phyloP scores from a whole-genome alignment of 2,329 filamentous ascomycete genomes.

The Huntiella moniliformis region DNA sequence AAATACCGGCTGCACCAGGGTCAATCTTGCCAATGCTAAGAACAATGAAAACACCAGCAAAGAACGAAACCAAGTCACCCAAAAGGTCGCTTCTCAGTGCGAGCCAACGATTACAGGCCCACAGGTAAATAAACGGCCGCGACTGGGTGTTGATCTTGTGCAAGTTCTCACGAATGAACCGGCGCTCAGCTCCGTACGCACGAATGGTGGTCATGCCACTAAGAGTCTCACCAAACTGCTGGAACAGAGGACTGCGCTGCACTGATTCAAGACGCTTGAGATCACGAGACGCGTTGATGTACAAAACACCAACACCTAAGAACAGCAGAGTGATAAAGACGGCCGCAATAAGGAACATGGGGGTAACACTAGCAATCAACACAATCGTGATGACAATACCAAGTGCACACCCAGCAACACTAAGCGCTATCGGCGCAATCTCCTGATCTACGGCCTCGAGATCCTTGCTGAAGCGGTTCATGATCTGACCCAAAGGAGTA shows the following conservation, averaged over 20 bases:
- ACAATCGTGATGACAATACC: constrained; percentile 67
- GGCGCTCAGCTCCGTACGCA: constrained; percentile 81
- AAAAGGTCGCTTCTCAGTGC: constrained; percentile 79
- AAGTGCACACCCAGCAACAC: constrained; percentile 44
- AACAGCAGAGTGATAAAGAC: constrained; percentile 72
- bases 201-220: constrained; percentile 92
- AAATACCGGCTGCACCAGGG: constrained; percentile 79
- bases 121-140: constrained; percentile 86
- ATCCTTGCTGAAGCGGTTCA: constrained; percentile 98
- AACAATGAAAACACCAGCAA: constrained; percentile 80
- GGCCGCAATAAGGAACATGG: constrained; percentile 73
- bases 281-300: constrained; percentile 82
- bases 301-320: constrained; percentile 66
- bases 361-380: constrained; percentile 75
- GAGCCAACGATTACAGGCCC: constrained; percentile 94
- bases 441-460: constrained; percentile 91
- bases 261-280: constrained; percentile 89
- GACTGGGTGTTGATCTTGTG: constrained; percentile 74
- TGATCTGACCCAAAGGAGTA: constrained; percentile 84
- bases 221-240: constrained; percentile 92
- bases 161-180: constrained; percentile 87
- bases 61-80: constrained; percentile 83
- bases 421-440: constrained; percentile 77
- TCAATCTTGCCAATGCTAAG: constrained; percentile 67
- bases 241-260: constrained; percentile 84